Evolutionary conservation across 1,139 yeast genomes (phyloP), one percentile per base, ranked within the genome.

Genomic region (Kodamaea arcana): DNA sequence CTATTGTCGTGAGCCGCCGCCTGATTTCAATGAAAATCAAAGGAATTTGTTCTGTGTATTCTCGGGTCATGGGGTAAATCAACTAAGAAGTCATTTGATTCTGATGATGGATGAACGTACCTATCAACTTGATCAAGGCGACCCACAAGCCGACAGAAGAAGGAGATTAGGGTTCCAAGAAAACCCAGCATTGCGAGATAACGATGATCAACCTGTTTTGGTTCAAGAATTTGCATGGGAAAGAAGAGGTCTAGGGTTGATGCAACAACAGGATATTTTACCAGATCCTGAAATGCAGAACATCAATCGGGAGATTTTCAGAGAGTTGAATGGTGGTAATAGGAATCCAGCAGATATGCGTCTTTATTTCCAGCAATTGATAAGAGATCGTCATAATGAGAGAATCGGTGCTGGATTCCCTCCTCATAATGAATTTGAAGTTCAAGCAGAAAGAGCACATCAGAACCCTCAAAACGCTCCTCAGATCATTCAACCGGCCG

Each of bases 1-100:
- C 47, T 90, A 79, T 58, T 90, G 97, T 55, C 81, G 98, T 24
- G 85, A 83, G n/a, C 94, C 97, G 2, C 98, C 98, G 3, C 78
- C 86, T 11, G 97, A 90, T 51, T 90, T 92, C 54, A 88, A 84
- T 39, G 88, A 82, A 40, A 84, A 83, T 49, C 98, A 92, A 58
- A 82, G 82, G 47, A 75, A 83, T 14, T 75, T 86, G 34, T 92
- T 92, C 51, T 92, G 98, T 61, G 98, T 92, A 8, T 92, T 88
- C 52, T 83, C 94, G 25, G 97, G 97, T 1, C 79, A 75, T 44
- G 97, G 97, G 4, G 97, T 92, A 13, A 75, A 67, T 35, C 76
- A 75, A 41, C 68, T 87, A 43, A 74, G 95, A 42, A 76, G 75
- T 31, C 80, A 80, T 50, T 66, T 86, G 32, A 65, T 59, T 37